phyloP scores from a whole-genome alignment of 306 rosid species.

The Lablab purpureus region DNA sequence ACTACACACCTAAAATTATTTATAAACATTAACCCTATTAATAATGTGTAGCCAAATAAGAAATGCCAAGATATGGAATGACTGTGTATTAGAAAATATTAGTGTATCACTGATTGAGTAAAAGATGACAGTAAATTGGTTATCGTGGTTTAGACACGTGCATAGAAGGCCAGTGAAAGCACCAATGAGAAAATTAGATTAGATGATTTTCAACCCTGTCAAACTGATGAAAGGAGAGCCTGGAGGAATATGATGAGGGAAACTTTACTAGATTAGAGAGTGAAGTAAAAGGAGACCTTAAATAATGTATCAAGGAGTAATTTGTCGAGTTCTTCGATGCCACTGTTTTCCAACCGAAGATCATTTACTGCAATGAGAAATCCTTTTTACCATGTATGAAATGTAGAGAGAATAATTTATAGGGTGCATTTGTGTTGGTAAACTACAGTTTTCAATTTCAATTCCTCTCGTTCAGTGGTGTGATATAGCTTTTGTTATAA shows the following conservation, averaged over 20 bases:
- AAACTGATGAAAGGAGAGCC: too few species aligned
- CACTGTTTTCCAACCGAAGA: too few species aligned
- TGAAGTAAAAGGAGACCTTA: too few species aligned
- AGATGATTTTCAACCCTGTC: too few species aligned
- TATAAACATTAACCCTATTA: neutral
- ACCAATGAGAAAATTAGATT: too few species aligned
- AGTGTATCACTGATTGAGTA: neutral
- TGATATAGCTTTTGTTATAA: neutral
- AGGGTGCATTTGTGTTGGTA: neutral
- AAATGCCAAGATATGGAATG: neutral
- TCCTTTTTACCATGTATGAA: neutral
- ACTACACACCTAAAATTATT: neutral
- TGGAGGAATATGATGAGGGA: too few species aligned
- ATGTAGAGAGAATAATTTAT: neutral
- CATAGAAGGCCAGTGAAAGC: too few species aligned
- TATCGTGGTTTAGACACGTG: neutral
- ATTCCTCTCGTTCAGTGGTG: neutral
- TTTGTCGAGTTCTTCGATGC: too few species aligned
- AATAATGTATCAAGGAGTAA: too few species aligned
- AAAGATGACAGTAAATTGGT: neutral
- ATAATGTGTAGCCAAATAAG: neutral
- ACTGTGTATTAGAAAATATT: neutral
- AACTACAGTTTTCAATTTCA: too few species aligned
- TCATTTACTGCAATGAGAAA: too few species aligned
- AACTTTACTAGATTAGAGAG: too few species aligned